Base-by-base conservation (phyloP, 1,284 basidiomycete species). In the Termitomyces sp. region DNA sequence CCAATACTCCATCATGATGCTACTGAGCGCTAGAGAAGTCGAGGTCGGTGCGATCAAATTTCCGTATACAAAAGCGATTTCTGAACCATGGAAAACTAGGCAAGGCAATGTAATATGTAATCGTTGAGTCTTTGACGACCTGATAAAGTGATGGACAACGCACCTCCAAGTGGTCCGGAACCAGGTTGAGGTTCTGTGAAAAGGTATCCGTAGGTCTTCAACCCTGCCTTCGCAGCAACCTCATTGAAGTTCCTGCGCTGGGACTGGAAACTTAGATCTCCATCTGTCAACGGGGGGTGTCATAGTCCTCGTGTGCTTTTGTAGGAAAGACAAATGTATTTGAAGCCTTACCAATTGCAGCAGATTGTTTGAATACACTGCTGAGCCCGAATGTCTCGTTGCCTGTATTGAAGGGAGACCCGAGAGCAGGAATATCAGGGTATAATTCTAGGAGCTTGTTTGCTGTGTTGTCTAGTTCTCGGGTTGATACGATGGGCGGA, bases 321-420 rank as follows among this genome's bases (percentile, higher is more conserved):
- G 17, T 19, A n/a, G 3, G 8, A 26, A 13, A 15, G n/a, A n/a
- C n/a, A n/a, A 42, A 38, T 43, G 19, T 19, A 19, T 28, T 1
- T 10, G 24, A 5, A 24, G 3, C 24, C 62, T 60, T 26, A 76
- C 75, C 36, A 24, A 80, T 61, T 3, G 79, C 73, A n/a, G 78
- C 65, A 24, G 62, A 66, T 24, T 74, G 72, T 58, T 82, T 82
- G 61, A 65, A 80, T 28, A 71, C 64, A 33, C 66, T 65, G 36
- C 68, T 71, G 5, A 76, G 63, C 0, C 77, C 79, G 57, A 81
- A 81, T 0, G 78, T 79, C 26, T 77, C 66, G 53, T 76, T 76
- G 1, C 80, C 79, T 0, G 79, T 79, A 38, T 72, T 71, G 60
- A 73, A 81, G 0, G 80, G 81, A 0, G 76, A 78, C 0, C 80